A percentile compares a stretch with the other conserved stretches of the same genome.
These are phyloP conservation scores for Brassica balearica DNA, from an alignment of 441 rosid species.

Conservation along the genomic window DNA sequence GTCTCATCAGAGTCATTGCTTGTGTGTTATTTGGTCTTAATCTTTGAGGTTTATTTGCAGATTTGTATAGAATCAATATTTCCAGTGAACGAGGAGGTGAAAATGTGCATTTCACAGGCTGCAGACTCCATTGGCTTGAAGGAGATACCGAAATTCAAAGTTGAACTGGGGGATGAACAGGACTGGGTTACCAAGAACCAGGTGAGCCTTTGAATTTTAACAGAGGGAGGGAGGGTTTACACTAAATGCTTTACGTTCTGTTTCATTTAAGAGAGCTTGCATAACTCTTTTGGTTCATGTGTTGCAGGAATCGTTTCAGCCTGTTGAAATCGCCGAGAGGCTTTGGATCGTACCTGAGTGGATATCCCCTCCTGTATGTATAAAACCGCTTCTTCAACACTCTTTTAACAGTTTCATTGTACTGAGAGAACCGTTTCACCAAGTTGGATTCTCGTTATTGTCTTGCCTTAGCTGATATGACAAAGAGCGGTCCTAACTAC, in stretches of 20 bases:
- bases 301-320: constrained; percentile 75
- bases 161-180: constrained; percentile 58
- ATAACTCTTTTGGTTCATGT: constrained; percentile 10
- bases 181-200: constrained; percentile 79
- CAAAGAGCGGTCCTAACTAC: constrained; percentile 11
- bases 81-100: constrained; percentile 65
- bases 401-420: constrained; percentile 28
- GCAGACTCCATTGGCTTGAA: constrained; percentile 75
- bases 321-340: constrained; percentile 70
- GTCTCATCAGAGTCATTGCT: no score
- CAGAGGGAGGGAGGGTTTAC: neutral
- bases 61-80: constrained; percentile 68
- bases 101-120: constrained; percentile 65
- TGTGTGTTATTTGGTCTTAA: neutral
- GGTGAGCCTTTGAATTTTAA: constrained; percentile 47
- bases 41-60: constrained; percentile 45
- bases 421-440: neutral
- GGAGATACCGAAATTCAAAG: constrained; percentile 59
- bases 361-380: constrained; percentile 80
- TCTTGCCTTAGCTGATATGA: neutral
- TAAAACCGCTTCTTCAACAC: constrained; percentile 43
- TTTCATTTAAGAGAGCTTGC: constrained; percentile 15
- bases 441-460: neutral
- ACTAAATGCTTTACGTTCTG: neutral
- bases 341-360: constrained; percentile 93